A percentile compares a stretch with the other conserved stretches of the same genome.
phyloP scores from a whole-genome alignment of 2,329 filamentous ascomycete genomes.

The Arthrocladium fulminans region DNA sequence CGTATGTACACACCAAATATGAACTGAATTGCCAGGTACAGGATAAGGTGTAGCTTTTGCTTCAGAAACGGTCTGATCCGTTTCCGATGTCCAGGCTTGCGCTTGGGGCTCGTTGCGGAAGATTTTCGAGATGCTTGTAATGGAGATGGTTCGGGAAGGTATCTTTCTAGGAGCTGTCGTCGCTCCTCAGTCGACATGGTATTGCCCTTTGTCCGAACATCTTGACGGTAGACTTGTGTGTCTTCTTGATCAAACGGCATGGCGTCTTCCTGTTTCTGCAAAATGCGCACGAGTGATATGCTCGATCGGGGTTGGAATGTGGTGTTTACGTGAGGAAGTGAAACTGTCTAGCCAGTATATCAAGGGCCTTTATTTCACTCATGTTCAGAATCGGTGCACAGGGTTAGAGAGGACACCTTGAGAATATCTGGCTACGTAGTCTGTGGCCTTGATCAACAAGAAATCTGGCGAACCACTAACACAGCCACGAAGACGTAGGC shows the following conservation, averaged over 20 bases:
- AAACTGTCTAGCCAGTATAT: background rate
- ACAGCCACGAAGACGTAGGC: no score
- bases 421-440: background rate
- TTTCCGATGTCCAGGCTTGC: slow-evolving; percentile 12
- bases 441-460: background rate
- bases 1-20: slow-evolving; percentile 85
- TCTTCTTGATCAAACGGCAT: slow-evolving; percentile 17
- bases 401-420: background rate
- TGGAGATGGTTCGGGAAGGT: slow-evolving; percentile 40
- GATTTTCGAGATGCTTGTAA: background rate
- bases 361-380: background rate
- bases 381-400: background rate
- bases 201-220: slow-evolving; percentile 32
- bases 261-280: background rate
- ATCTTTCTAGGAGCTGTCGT: slow-evolving; percentile 43
- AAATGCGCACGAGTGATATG: background rate
- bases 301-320: background rate
- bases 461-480: background rate
- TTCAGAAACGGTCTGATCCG: slow-evolving; percentile 38
- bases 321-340: background rate
- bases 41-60: slow-evolving; percentile 35
- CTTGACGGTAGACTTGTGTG: slow-evolving; percentile 31
- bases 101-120: slow-evolving; percentile 14
- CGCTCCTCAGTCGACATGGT: slow-evolving; percentile 40
- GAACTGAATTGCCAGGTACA: slow-evolving; percentile 50